phyloP scores from a whole-genome alignment of 192 early-diverging fungal genomes.

The Coemansia sp. region DNA sequence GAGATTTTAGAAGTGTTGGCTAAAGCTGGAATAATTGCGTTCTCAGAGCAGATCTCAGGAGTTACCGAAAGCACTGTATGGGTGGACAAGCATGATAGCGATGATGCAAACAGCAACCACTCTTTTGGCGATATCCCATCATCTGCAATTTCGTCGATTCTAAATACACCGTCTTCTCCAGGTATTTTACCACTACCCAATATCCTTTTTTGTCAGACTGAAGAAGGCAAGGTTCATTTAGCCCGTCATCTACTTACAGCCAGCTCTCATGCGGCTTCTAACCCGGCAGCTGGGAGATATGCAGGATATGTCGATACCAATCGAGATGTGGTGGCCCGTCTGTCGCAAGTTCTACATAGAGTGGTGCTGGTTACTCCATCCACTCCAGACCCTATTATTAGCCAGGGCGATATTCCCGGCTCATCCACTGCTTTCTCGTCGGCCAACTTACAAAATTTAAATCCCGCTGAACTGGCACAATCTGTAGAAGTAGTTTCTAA shows the following conservation, averaged over 20 bases:
- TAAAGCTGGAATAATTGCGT: background rate
- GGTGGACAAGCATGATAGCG: slow-evolving; percentile 11
- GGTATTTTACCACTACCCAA: background rate
- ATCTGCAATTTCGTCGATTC: slow-evolving; percentile 18
- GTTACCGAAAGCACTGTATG: slow-evolving; percentile 22
- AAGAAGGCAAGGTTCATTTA: slow-evolving; percentile 43
- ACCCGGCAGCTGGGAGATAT: background rate
- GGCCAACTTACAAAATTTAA: background rate
- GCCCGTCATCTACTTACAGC: slow-evolving; percentile 36
- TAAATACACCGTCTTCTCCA: slow-evolving; percentile 7
- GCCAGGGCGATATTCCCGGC: slow-evolving; percentile 30
- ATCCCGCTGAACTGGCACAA: background rate
- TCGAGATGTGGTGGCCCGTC: slow-evolving; percentile 18
- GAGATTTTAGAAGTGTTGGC: background rate
- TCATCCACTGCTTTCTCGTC: slow-evolving; percentile 10
- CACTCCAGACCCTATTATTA: background rate
- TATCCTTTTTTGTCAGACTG: slow-evolving; percentile 45
- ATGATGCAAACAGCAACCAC: background rate
- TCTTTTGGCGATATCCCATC: slow-evolving; percentile 16
- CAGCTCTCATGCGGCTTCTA: background rate
- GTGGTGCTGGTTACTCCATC: slow-evolving; percentile 12
- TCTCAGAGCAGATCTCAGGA: background rate
- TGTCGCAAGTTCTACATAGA: slow-evolving; percentile 21
- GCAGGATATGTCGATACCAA: slow-evolving; percentile 40
- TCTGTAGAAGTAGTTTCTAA: background rate